Conservation (phyloP, 2,329 filamentous ascomycete species). For the Xylariaceae sp. region DNA sequence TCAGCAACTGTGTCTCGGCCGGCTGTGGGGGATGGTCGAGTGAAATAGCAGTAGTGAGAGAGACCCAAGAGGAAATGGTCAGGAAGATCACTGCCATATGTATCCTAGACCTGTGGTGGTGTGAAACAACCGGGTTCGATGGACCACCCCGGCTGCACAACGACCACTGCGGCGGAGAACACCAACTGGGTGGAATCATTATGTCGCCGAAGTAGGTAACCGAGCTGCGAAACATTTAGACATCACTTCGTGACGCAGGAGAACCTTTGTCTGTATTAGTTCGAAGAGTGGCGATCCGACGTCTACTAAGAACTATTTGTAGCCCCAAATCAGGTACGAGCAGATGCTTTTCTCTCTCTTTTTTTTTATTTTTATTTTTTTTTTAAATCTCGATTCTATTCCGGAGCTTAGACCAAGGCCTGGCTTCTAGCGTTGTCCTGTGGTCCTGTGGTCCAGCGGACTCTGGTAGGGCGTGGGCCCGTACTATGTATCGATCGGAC, state of each 20-base stretch:
- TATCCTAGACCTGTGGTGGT: constrained; percentile 26
- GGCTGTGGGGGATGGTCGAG: constrained; percentile 30
- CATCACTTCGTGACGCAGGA: constrained; percentile 28
- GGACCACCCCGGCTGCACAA: constrained; percentile 25
- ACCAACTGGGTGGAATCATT: constrained; percentile 18
- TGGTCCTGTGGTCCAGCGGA: too few species aligned
- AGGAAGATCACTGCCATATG: constrained; percentile 39
- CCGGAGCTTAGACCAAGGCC: neutral
- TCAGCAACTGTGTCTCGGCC: constrained; percentile 37
- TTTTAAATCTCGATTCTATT: neutral
- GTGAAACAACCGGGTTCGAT: constrained; percentile 31
- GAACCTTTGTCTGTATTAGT: constrained; percentile 11
- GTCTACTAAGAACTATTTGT: constrained; percentile 5
- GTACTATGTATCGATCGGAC: neutral
- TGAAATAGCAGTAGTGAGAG: constrained; percentile 31
- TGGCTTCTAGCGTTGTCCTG: neutral
- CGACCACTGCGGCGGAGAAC: constrained; percentile 19
- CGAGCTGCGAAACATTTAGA: constrained; percentile 28
- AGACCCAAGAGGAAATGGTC: constrained; percentile 34
- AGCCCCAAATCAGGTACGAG: neutral
- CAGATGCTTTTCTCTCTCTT: constrained; percentile 9
- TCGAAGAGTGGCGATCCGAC: constrained; percentile 6
- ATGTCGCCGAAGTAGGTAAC: constrained; percentile 28
- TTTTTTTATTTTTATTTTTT: constrained; percentile 1
- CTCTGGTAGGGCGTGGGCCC: neutral